Conservation (phyloP, 345 rosid genomes). For the Geranium rotundifolium region DNA sequence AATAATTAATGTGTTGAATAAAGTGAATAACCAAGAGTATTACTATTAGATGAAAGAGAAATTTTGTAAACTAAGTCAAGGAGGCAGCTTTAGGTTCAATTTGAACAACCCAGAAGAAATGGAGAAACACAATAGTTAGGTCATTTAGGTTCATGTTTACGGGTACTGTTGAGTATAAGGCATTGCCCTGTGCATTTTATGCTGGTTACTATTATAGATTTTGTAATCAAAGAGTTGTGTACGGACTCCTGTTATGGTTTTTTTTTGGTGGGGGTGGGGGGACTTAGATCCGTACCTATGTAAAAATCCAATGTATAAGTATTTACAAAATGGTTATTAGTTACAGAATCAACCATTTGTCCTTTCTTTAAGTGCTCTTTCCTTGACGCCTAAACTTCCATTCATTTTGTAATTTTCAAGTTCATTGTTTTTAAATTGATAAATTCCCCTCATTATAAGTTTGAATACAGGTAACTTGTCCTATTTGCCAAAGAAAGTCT, state of each 20-base stretch:
- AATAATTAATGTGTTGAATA: background rate
- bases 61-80: background rate
- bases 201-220: background rate
- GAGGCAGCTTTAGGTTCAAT: background rate
- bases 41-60: background rate
- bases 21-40: background rate
- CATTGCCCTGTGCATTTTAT: background rate
- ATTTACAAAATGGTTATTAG: too few species aligned
- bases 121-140: background rate
- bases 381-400: background rate
- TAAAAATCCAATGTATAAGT: too few species aligned
- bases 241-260: too few species aligned
- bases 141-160: background rate
- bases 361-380: background rate
- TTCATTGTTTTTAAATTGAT: background rate
- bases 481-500: background rate
- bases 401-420: background rate
- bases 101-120: background rate
- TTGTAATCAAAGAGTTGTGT: background rate
- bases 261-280: too few species aligned
- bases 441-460: background rate
- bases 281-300: too few species aligned
- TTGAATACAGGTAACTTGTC: background rate
- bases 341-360: too few species aligned
- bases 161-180: background rate